A percentile compares a stretch with the other conserved stretches of the same genome.
These are phyloP conservation scores for Conoideocrella luteorostrata DNA, from an alignment of 2,329 filamentous ascomycete genomes.

Conservation along the genomic window DNA sequence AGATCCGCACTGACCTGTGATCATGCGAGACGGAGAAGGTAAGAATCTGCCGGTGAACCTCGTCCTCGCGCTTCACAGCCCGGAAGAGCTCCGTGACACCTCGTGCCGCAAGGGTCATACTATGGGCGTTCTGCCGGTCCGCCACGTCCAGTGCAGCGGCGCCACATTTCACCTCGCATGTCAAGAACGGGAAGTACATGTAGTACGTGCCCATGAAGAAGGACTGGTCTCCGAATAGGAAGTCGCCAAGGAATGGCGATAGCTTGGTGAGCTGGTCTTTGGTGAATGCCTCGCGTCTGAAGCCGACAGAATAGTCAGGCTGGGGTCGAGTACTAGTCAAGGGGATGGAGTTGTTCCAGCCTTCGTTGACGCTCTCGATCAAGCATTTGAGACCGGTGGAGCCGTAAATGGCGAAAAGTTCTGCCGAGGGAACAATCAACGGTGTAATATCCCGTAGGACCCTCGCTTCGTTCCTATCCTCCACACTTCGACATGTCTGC, in stretches of 20 bases:
- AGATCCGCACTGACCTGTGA: constrained; percentile 26
- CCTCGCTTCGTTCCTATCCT: constrained; percentile 24
- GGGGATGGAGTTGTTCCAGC: constrained; percentile 34
- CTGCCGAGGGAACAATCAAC: constrained; percentile 32
- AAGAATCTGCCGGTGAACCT: constrained; percentile 35
- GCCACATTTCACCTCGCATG: constrained; percentile 41
- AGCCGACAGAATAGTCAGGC: constrained; percentile 38
- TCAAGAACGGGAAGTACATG: constrained; percentile 45
- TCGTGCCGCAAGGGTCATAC: constrained; percentile 32
- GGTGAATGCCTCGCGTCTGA: constrained; percentile 34
- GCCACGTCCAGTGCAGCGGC: constrained; percentile 28
- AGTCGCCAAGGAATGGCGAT: constrained; percentile 28
- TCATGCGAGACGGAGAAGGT: constrained; percentile 35
- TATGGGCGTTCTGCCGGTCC: constrained; percentile 34
- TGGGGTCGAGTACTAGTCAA: constrained; percentile 31
- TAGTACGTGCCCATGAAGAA: constrained; percentile 38
- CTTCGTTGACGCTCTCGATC: constrained; percentile 34
- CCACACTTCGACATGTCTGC: constrained; percentile 23
- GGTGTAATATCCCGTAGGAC: constrained; percentile 32
- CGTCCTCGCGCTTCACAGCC: constrained; percentile 25
- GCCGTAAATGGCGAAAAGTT: constrained; percentile 24
- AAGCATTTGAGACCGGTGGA: constrained; percentile 24
- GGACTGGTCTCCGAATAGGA: constrained; percentile 25
- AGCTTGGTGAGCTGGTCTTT: constrained; percentile 35
- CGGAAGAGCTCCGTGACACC: constrained; percentile 33